phyloP scores from a whole-genome alignment of 176 grass and related monocot genomes.

The Poa annua region DNA sequence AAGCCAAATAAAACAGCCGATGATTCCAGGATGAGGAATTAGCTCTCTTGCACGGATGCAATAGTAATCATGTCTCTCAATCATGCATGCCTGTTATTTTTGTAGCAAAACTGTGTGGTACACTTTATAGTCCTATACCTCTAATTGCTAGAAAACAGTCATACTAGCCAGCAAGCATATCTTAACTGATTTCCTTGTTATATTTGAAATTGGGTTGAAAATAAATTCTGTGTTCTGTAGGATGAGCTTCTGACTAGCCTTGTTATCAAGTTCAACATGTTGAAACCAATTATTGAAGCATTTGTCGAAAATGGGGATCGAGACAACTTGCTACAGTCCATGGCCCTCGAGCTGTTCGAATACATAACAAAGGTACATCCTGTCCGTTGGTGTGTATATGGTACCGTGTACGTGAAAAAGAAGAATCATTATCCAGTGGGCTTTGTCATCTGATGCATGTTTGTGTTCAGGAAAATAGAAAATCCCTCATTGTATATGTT shows the following conservation, averaged over 20 bases:
- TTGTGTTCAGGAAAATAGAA: conserved; percentile 75
- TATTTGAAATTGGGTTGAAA: conserved; percentile 21
- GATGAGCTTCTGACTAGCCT: conserved; percentile 78
- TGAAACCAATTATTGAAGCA: conserved; percentile 75
- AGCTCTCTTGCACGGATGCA: conserved; percentile 14
- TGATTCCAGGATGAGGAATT: conserved; percentile 14
- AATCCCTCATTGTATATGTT: conserved; percentile 65
- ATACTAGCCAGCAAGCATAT: conserved; percentile 20
- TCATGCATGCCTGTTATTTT: conserved; percentile 12
- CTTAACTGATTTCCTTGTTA: conserved; percentile 7
- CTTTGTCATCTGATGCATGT: conserved; percentile 32
- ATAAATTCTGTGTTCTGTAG: conserved; percentile 46
- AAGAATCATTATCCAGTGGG: neutral
- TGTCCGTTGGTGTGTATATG: conserved; percentile 47
- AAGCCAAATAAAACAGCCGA: neutral
- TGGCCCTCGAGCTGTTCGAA: conserved; percentile 76
- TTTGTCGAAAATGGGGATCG: conserved; percentile 79
- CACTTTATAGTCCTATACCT: neutral
- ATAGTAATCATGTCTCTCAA: conserved; percentile 11
- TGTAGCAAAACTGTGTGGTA: conserved; percentile 1
- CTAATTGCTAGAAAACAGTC: neutral
- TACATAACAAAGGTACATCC: conserved; percentile 76
- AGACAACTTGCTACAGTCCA: conserved; percentile 88
- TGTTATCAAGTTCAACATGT: conserved; percentile 73
- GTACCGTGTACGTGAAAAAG: neutral